These are phyloP conservation scores for Fraxinus anomala DNA, from an alignment of 257 asterid species.

Conservation along the genomic window DNA sequence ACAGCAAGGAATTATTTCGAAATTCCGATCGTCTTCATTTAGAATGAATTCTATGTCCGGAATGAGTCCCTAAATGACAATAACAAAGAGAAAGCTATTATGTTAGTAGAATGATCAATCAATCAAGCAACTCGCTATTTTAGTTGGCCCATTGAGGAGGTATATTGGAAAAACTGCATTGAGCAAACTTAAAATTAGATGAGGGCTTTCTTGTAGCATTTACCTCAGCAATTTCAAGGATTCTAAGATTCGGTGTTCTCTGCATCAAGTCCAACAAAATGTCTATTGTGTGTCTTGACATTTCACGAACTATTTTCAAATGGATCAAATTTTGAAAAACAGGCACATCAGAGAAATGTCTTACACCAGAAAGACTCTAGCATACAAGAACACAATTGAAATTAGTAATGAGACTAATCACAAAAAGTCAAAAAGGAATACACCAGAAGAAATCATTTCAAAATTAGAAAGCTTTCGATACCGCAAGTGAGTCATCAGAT, in stretches of 20 bases:
- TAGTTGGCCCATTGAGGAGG: background rate
- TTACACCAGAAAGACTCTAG: background rate
- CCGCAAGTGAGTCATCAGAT: background rate
- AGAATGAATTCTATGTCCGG: background rate
- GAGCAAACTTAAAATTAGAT: background rate
- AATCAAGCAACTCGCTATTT: background rate
- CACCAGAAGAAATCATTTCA: background rate
- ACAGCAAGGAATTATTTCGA: background rate
- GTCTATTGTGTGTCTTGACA: background rate
- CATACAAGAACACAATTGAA: background rate
- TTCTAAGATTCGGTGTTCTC: background rate
- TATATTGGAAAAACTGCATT: background rate
- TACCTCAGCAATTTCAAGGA: background rate
- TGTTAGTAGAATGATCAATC: background rate
- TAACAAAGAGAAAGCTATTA: background rate
- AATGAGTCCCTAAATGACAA: background rate
- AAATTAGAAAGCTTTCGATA: background rate
- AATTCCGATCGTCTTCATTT: background rate
- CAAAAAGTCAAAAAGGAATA: background rate
- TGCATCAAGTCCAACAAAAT: background rate
- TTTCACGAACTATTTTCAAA: background rate
- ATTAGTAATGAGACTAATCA: constrained; percentile 3
- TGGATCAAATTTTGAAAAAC: background rate
- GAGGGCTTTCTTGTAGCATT: background rate
- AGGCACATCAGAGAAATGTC: background rate